Base-by-base conservation (phyloP, 768 basidiomycete species). In the Nevesoporus exiguus region DNA sequence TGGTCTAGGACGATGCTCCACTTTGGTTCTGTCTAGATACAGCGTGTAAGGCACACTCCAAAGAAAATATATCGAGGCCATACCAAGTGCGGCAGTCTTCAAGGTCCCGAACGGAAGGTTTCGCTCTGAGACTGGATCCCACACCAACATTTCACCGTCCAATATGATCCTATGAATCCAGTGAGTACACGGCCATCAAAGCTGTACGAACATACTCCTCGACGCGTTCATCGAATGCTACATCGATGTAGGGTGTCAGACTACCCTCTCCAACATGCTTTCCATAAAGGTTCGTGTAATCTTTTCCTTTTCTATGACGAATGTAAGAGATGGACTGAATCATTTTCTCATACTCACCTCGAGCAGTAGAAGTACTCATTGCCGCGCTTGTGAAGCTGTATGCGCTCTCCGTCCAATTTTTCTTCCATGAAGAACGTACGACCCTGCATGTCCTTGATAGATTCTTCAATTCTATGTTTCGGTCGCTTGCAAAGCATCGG, bases 71-170 rank as follows among this genome's bases (percentile, higher is more conserved):
- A 47, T 13, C 14, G 1, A 29, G n/a, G 17, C 57, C 76, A 39
- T 54, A 93, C 92, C 90, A 15, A 88, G 74, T 0, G 95, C 95
- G 40, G 93, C 93, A 0, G 93, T 91, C 72, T 99, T 99, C 47
- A 99, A 74, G 0, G 85, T 90, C 2, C 97, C 97, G 57, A 99
- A 98, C 0, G 96, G 92, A 19, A 97, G 74, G 64, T 92, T 90
- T 21, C 90, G 83, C 62, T 88, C 86, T 1, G 91, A 85, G 3
- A 88, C 77, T 0, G 96, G 96, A 70, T 98, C 97, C 90, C 90
- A 98, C 3, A 98, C 96, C 30, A 99, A 75, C 96, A 99, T 98
- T 69, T 99, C 97, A 0, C 97, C 97, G 61, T 99, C 97, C 14
- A 99, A 71, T 44, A 98, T 91, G 61, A 96, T 87, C 47, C 96